Evolutionary conservation across 208 protist species (phyloP), one percentile per base, ranked within the genome.

Genomic region (Novymonas esmeraldas): DNA sequence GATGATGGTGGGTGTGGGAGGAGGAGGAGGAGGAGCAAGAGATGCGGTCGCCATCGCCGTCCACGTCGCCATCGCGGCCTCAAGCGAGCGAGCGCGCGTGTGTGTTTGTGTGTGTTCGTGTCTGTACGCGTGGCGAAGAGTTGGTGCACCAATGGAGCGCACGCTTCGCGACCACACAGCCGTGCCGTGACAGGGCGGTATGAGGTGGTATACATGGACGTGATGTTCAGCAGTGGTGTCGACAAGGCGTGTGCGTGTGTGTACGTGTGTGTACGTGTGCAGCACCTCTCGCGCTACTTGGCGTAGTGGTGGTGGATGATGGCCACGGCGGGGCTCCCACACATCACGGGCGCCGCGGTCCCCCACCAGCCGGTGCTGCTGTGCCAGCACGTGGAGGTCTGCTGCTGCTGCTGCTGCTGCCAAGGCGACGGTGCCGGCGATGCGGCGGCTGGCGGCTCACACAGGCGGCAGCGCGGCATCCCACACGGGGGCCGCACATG

Each of bases 301-400:
- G 76, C 78, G 66, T 86, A 87, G 61, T 87, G 81, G 46, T 83
- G 70, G 54, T 87, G 81, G 45, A 82, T 72, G 46, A 87, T 84
- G 28, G 78, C 63, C 0, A 83, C 67, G 7, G 81, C 76, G 7
- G 77, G 69, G 45, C 68, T 81, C n/a, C 79, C 79, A 18, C 69
- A 75, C 70, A 75, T 57, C 22, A 69, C 57, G 1, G 67, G 39
- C 9, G 14, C 54, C 10, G 28, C 34, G n/a, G 2, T 29, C n/a
- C 58, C 38, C 58, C 57, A 50, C 18, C 52, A 62, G 29, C 34
- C 29, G 45, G 36, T 5, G 36, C 7, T 11, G 24, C 10, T 33
- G 26, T n/a, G 38, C 55, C 22, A 18, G 26, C 11, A 39, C 13
- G 55, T 20, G 1, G 2, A 6, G 22, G 10, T 22, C 45, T 39